Conservation (phyloP, 345 rosid genomes). For the Dipteronia dyeriana region DNA sequence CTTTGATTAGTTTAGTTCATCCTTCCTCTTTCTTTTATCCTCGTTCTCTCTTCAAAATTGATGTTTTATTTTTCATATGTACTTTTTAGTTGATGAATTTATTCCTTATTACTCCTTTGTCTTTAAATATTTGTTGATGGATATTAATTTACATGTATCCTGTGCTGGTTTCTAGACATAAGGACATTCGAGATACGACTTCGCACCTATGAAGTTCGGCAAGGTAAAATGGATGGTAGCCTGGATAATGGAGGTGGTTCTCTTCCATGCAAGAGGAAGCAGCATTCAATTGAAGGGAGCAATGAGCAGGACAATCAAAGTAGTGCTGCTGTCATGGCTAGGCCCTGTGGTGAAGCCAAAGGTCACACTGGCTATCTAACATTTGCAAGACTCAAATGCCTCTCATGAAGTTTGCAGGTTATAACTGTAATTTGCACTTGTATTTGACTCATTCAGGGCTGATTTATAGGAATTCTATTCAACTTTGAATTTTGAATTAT, state of each 20-base stretch:
- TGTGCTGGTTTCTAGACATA: slow-evolving; percentile 53
- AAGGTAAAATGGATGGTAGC: slow-evolving; percentile 46
- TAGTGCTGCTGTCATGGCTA: slow-evolving; percentile 57
- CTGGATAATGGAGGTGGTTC: slow-evolving; percentile 36
- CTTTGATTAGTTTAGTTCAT: not conserved
- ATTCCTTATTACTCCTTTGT: not conserved
- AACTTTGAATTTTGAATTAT: not conserved
- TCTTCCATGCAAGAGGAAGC: slow-evolving; percentile 79
- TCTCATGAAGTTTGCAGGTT: slow-evolving; percentile 26
- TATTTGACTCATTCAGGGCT: not conserved
- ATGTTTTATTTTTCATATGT: not conserved
- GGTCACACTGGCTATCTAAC: slow-evolving; percentile 98
- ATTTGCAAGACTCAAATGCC: slow-evolving; percentile 80
- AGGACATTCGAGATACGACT: slow-evolving; percentile 89
- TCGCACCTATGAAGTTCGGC: slow-evolving; percentile 78
- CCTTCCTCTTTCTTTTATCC: not conserved
- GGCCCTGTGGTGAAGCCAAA: slow-evolving; percentile 75
- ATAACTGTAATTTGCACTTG: not conserved
- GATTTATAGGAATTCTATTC: not conserved
- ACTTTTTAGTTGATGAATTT: not conserved
- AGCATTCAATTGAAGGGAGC: slow-evolving; percentile 42
- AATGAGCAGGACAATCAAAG: slow-evolving; percentile 23
- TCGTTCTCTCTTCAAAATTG: not conserved
- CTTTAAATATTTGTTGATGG: not conserved
- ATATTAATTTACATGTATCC: not conserved